phyloP scores from a whole-genome alignment of 2,329 filamentous ascomycete genomes.

The Venturia carpophila region DNA sequence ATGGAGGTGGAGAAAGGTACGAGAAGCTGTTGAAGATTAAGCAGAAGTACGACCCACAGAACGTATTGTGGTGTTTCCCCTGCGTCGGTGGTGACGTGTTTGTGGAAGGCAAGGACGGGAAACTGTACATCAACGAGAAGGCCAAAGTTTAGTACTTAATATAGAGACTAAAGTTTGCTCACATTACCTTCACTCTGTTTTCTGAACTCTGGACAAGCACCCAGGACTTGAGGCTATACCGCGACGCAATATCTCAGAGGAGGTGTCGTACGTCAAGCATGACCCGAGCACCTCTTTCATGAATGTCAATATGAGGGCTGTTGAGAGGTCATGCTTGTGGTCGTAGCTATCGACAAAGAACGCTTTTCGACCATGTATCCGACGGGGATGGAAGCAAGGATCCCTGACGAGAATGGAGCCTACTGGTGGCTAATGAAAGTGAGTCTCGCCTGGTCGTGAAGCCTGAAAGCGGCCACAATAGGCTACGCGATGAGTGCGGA shows the following conservation, averaged over 20 bases:
- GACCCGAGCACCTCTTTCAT: no score
- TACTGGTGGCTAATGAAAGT: no score
- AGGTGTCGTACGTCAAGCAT: no score
- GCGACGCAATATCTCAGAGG: neutral
- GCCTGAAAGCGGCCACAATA: no score
- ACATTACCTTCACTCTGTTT: no score
- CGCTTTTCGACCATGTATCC: conserved; percentile 39
- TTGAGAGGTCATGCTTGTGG: conserved; percentile 31
- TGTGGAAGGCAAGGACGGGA: conserved; percentile 11
- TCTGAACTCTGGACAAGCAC: no score
- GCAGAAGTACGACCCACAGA: conserved; percentile 18
- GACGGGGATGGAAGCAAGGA: conserved; percentile 38
- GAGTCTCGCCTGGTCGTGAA: no score
- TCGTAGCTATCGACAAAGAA: conserved; percentile 33
- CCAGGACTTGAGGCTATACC: neutral
- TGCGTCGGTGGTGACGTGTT: conserved; percentile 17
- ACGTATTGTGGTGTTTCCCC: conserved; percentile 17
- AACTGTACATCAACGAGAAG: conserved; percentile 6
- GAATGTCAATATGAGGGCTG: conserved; percentile 29
- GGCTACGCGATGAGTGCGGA: no score
- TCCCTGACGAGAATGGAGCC: no score
- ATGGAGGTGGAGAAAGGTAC: conserved; percentile 17
- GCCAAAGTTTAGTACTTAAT: neutral
- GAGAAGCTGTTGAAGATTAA: conserved; percentile 17
- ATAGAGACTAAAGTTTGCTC: neutral